Conservation (phyloP, 2,329 filamentous ascomycete species). For the Apiospora saccharicola region DNA sequence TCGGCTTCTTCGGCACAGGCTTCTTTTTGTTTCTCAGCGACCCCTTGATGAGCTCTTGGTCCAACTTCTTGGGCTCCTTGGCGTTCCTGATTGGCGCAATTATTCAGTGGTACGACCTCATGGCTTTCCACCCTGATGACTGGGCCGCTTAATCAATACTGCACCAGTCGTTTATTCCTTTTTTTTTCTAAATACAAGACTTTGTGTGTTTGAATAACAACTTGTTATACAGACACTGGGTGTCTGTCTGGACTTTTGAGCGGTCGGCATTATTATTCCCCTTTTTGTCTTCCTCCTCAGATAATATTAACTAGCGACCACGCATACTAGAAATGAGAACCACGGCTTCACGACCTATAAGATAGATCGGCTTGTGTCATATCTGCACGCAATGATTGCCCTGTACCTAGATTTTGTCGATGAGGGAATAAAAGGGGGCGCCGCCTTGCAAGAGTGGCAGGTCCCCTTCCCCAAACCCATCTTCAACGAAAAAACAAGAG, state of each 20-base stretch:
- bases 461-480: neutral
- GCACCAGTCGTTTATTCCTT: neutral
- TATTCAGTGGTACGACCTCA: slow-evolving; percentile 33
- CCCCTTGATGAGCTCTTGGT: slow-evolving; percentile 11
- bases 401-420: neutral
- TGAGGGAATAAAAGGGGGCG: neutral
- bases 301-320: slow-evolving; percentile 14
- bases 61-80: slow-evolving; percentile 28
- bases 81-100: slow-evolving; percentile 31
- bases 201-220: neutral
- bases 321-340: slow-evolving; percentile 8
- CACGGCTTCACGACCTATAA: slow-evolving; percentile 7
- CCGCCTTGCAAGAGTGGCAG: neutral
- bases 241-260: neutral
- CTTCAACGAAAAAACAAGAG: neutral
- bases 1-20: slow-evolving; percentile 30
- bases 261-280: neutral
- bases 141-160: neutral
- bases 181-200: neutral
- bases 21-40: slow-evolving; percentile 27
- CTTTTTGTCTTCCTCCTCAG: neutral
- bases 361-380: neutral
- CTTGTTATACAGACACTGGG: neutral
- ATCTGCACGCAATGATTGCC: neutral
- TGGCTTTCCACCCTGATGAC: slow-evolving; percentile 32